Evolutionary conservation across 2,329 filamentous ascomycete genomes (phyloP), one percentile per base, ranked within the genome.

Genomic region (Whalleya microplaca): DNA sequence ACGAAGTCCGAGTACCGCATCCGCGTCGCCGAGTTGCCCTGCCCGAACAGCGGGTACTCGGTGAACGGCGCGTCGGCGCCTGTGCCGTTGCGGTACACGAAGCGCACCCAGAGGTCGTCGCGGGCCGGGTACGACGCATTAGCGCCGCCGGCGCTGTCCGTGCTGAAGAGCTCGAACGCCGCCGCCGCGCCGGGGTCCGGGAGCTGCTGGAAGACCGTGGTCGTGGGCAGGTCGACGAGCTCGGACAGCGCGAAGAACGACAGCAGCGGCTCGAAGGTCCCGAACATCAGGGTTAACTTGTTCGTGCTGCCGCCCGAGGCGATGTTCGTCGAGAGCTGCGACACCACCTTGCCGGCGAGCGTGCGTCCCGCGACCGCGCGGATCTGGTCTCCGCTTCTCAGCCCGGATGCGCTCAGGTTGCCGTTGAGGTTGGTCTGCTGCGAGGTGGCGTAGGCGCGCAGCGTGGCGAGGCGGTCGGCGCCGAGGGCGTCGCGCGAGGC

Each of bases 171-270:
- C 75, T 96, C 92, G 69, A 95, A 92, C 0, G 84, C 78, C 81
- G 96, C 88, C 41, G 84, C 82, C 1, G 86, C 87, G 0, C 91
- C 92, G 40, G 92, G 91, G 62, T 87, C 81, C 0, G 89, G 86
- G 14, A 85, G 62, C 61, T 69, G 29, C 56, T 68, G 45, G 69
- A 76, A 80, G 0, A 86, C 70, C 3, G 81, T 78, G n/a, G 75
- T 79, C 67, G 86, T 85, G 49, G 84, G 70, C 0, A 71, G 66
- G 47, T 76, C 77, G 3, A 76, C 75, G 1, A 86, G 75, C 0
- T 74, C 71, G 0, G 79, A 71, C 2, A 86, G 72, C 1, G 77
- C 72, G 62, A 84, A 82, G 63, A 86, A 85, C 18, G 81, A 74
- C 18, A 86, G 55, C 55, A 87, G 77, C 2, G 84, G 81, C 59